Evolutionary conservation across 257 asterid genomes (phyloP), one percentile per base, ranked within the genome.

Genomic region (Avicennia marina): DNA sequence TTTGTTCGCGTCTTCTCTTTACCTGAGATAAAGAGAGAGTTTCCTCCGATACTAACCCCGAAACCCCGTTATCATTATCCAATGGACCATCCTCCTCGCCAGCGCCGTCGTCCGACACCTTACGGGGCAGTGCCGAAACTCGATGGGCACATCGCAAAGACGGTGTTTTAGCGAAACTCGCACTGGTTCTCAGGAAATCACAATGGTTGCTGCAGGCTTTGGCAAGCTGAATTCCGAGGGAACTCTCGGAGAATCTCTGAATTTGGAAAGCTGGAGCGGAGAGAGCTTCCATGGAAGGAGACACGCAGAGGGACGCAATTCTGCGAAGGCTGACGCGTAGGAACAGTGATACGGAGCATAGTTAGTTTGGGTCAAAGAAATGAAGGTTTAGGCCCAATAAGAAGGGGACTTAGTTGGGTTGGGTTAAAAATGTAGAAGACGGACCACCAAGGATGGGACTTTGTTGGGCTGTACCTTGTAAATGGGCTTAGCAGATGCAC

Each of bases 231-330:
- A 53, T 24, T 4, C 65, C 56, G 38, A 56, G 17, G 0, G 76
- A 53, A 25, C 26, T 44, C 10, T 36, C 41, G 1, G 82, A 16
- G 18, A 75, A 71, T 54, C 65, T 74, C 56, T 36, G 9, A 36
- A 36, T 36, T 12, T 11, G 83, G 29, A 66, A 63, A 51, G 65
- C 55, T 38, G 83, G 68, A 64, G 75, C 45, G 6, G 89, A 65
- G 33, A 81, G 72, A 38, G 91, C 82, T 58, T 89, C 95, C 85
- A 79, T 72, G 54, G 82, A 11, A 11, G 41, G 10, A 11, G 41
- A 36, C 3, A 11, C 10, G 41, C 3, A 36, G 10, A 12, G 3
- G 41, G 33, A 29, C n/a, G n/a, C n/a, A n/a, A n/a, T n/a, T n/a
- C n/a, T n/a, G n/a, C n/a, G n/a, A n/a, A n/a, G n/a, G n/a, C n/a